Percentiles rank a stretch among this genome's conserved stretches.
Conservation (phyloP, 306 rosid genomes). For the Ziziphus jujuba region DNA sequence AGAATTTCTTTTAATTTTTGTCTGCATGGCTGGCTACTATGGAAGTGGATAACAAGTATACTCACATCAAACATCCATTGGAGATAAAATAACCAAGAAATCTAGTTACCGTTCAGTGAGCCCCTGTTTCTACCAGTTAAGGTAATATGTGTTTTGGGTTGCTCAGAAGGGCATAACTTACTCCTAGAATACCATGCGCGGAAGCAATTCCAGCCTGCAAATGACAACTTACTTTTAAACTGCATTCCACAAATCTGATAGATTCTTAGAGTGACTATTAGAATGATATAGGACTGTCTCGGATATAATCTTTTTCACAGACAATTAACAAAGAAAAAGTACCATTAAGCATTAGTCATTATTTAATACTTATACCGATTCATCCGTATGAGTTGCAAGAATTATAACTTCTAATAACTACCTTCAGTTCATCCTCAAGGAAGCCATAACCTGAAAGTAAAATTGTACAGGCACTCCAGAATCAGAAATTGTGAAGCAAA, state of each 20-base stretch:
- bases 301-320: background rate
- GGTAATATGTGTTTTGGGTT: constrained; percentile 88
- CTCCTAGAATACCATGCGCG: constrained; percentile 70
- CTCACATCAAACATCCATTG: constrained; percentile 79
- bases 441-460: constrained; percentile 79
- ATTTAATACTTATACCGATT: too few relatives aligned
- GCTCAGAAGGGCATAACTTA: constrained; percentile 42
- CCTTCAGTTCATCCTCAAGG: constrained; percentile 96
- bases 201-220: constrained; percentile 81
- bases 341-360: too few relatives aligned
- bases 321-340: background rate
- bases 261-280: background rate
- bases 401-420: constrained; percentile 11
- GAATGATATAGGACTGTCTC: background rate
- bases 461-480: constrained; percentile 7
- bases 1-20: too few relatives aligned
- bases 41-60: too few relatives aligned
- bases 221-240: constrained; percentile 7
- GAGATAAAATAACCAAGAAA: constrained; percentile 57
- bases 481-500: background rate
- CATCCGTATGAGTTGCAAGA: constrained; percentile 8
- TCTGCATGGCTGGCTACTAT: too few relatives aligned
- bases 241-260: background rate
- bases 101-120: constrained; percentile 65
- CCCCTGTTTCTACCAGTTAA: constrained; percentile 70